Percentiles rank a stretch among this genome's conserved stretches.
Evolutionary conservation across 352 stramenopile genomes (phyloP).

Genomic region (Pythium angustatum): DNA sequence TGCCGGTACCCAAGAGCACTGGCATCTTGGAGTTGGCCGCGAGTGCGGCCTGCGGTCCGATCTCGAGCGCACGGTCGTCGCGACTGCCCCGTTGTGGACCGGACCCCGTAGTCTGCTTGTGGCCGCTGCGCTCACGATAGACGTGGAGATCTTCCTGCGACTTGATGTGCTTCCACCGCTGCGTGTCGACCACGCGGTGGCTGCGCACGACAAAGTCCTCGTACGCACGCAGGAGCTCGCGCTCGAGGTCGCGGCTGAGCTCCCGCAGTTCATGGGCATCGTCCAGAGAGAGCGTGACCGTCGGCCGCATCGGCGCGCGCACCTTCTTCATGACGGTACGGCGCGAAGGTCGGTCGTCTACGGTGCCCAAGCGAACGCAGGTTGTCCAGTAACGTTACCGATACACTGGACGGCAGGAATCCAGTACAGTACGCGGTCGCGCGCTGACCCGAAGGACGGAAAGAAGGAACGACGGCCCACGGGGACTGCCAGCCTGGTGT

Average conservation of each 20-base stretch:
- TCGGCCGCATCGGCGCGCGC: background rate
- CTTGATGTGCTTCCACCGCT: slow-evolving; percentile 37
- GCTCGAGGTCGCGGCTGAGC: slow-evolving; percentile 25
- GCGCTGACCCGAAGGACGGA: too few species aligned
- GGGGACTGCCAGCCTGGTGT: too few species aligned
- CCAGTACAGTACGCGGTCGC: too few species aligned
- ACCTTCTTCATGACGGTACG: slow-evolving; percentile 18
- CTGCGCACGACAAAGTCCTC: slow-evolving; percentile 41
- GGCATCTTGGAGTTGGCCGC: slow-evolving; percentile 44
- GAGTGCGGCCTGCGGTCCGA: slow-evolving; percentile 45
- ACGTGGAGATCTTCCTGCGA: slow-evolving; percentile 32
- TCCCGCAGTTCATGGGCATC: slow-evolving; percentile 21
- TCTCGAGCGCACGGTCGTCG: slow-evolving; percentile 26
- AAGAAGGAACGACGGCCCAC: too few species aligned
- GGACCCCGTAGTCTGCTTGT: background rate
- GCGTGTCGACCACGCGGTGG: slow-evolving; percentile 32
- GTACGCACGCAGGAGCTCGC: slow-evolving; percentile 41
- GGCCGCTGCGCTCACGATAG: slow-evolving; percentile 37
- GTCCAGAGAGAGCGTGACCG: slow-evolving; percentile 12
- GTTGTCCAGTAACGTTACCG: too few species aligned
- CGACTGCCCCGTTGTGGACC: background rate
- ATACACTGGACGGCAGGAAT: too few species aligned
- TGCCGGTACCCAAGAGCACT: slow-evolving; percentile 35
- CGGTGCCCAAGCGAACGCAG: too few species aligned
- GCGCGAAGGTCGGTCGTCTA: too few species aligned